These are phyloP conservation scores for Uromyces viciae-fabae DNA, from an alignment of 1,284 basidiomycete genomes.

Conservation along the genomic window DNA sequence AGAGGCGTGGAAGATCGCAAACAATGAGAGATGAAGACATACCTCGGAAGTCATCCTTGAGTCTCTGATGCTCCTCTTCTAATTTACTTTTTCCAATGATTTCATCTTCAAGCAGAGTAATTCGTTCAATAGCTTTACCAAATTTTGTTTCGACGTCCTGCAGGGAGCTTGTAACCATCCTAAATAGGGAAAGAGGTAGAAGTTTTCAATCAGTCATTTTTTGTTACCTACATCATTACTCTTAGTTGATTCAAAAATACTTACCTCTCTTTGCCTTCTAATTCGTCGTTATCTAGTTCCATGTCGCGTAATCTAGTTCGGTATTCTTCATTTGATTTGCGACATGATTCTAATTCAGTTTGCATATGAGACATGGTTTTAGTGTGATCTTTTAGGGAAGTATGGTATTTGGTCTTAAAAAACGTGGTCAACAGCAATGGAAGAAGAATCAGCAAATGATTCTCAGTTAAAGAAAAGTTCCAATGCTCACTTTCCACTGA, in stretches of 20 bases:
- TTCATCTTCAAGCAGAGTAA: conserved; percentile 93
- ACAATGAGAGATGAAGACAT: conserved; percentile 47
- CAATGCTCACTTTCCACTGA: conserved; percentile 84
- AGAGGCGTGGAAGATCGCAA: neutral
- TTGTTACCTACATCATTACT: conserved; percentile 45
- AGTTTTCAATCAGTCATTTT: neutral
- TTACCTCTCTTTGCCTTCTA: conserved; percentile 78
- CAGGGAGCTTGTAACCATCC: conserved; percentile 80
- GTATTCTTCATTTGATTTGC: conserved; percentile 49
- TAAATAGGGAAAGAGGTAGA: conserved; percentile 44
- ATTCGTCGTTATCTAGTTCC: conserved; percentile 92
- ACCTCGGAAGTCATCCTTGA: conserved; percentile 93
- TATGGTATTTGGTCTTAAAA: conserved; percentile 74
- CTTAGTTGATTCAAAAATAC: neutral
- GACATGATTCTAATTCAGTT: conserved; percentile 69
- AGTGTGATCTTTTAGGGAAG: conserved; percentile 81
- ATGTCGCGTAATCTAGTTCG: conserved; percentile 63
- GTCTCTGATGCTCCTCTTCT: conserved; percentile 84
- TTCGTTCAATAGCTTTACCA: conserved; percentile 86
- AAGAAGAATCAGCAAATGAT: conserved; percentile 18
- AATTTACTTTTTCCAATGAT: conserved; percentile 82
- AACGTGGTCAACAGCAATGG: conserved; percentile 37
- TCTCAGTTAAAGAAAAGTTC: no score
- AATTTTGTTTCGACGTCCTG: conserved; percentile 88
- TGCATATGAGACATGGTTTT: conserved; percentile 78